Base-by-base conservation (phyloP, 768 basidiomycete genomes). In the Mycena galericulata region DNA sequence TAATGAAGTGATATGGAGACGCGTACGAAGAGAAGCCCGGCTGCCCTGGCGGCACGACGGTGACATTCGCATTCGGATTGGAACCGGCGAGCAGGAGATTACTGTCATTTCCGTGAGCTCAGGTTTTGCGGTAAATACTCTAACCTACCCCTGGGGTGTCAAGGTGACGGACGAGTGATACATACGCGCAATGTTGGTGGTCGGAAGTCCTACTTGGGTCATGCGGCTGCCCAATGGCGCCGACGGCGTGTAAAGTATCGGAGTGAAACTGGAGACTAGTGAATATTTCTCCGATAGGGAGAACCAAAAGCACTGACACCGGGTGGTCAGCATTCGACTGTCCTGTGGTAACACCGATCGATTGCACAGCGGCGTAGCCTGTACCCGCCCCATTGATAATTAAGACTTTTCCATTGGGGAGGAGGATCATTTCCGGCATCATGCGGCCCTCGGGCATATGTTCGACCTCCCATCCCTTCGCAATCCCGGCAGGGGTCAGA, bases 371-470 rank as follows among this genome's bases (percentile, higher is more conserved):
- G 26, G 67, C 77, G 71, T 65, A 84, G 34, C 51, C 72, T 22
- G 79, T 82, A 40, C 71, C 70, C 6, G 80, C 88, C 49, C 89
- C 89, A 74, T 90, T 89, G 32, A 83, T 76, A 51, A 84, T 81
- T 54, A 88, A 79, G 15, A 89, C 68, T 64, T 82, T 80, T 10
- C 87, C 88, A 67, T 86, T 86, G 1, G 88, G 89, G 3, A 89
- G 80, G 49, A 84, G 70, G 72, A 89, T 84, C 70, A 89, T 79
- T 70, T 87, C 86, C 14, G 88, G 88, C 89, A 90, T 90, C 17
- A 83, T 82, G 46, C 89, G 80, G 9, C 83, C 85, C 41, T 84
- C 81, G 7, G 85, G 86, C 64, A 89, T 79, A 32, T 80, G 68
- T 67, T 89, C 88, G 53, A 87, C 84, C 30, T 82, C 29, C 73